Evolutionary conservation across 1,139 yeast species (phyloP), one percentile per base, ranked within the genome.

Genomic region (Blastobotrys elegans): DNA sequence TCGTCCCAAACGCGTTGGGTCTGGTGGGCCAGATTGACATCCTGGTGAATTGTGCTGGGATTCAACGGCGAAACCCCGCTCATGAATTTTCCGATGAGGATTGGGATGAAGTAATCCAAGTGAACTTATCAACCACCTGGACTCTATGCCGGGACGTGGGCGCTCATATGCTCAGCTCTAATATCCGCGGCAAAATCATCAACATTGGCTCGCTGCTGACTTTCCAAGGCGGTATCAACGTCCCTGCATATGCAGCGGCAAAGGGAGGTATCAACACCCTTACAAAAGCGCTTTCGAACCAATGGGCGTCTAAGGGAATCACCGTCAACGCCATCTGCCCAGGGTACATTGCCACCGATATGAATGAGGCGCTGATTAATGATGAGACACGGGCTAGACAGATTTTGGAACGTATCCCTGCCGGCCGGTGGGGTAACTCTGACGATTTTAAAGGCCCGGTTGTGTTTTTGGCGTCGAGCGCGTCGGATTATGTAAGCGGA

Each of bases 161-260:
- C 1, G 61, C 63, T 30, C 70, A 69, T 50, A 71, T 74, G 73
- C 60, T 74, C 46, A 41, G 53, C 13, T 62, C 68, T 58, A 69
- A 74, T 14, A 74, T 75, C 24, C 70, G 72, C 54, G 89, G 88
- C 31, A 80, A 82, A 46, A 73, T 82, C 56, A 74, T 82, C 55
- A 76, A 81, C 61, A 78, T 86, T 22, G 85, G 82, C 1, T 80
- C 86, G 2, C 53, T 75, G 43, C 58, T 65, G 48, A 66, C 76
- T 0, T 73, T 67, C 63, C 68, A 70, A 44, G 79, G 77, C 11
- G 76, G 76, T 1, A 34, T 66, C 47, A 59, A 65, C 46, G 65
- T 70, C 33, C 69, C 79, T 3, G 73, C 81, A 0, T 78, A 78
- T 58, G 72, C 78, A 10, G 74, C 78, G 8, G 66, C 80, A 18